Conservation (phyloP, 805 yeast species). For the Kuraishia molischiana region DNA sequence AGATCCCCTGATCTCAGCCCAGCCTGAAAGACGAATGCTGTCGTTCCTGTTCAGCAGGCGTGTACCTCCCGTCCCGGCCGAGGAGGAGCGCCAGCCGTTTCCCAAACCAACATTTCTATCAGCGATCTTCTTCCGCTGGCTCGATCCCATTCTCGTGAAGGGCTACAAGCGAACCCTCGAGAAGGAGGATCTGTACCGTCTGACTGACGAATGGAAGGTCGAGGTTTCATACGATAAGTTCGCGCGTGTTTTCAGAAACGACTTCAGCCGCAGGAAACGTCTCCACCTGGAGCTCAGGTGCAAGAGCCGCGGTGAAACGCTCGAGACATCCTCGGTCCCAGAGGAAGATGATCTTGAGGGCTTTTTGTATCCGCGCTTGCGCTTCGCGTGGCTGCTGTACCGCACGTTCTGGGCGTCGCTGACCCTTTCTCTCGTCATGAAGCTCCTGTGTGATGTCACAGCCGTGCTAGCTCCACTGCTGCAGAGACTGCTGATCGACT, state of each 20-base stretch:
- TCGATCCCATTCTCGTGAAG: conserved; percentile 46
- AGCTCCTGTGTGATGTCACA: conserved; percentile 35
- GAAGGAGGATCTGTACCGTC: conserved; percentile 49
- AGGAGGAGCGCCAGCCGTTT: conserved; percentile 40
- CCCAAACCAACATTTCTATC: conserved; percentile 28
- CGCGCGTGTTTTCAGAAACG: not conserved
- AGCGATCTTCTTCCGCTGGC: conserved; percentile 54
- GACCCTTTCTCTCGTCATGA: conserved; percentile 26
- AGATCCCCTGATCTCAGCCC: no score
- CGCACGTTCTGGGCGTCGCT: conserved; percentile 40
- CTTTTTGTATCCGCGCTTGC: conserved; percentile 12
- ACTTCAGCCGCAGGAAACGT: not conserved
- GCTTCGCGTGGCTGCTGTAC: conserved; percentile 28
- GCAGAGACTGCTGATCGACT: conserved; percentile 53
- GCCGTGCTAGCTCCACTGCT: conserved; percentile 57
- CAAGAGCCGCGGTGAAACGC: conserved; percentile 15
- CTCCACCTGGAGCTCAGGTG: conserved; percentile 5
- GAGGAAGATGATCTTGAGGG: conserved; percentile 19
- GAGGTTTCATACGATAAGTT: conserved; percentile 14
- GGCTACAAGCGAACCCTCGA: conserved; percentile 68
- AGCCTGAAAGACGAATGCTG: no score
- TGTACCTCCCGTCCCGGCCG: conserved; percentile 46
- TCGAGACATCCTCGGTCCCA: conserved; percentile 16
- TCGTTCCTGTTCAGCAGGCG: no score
- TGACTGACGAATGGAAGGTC: conserved; percentile 30